phyloP scores from a whole-genome alignment of 2,329 filamentous ascomycete species.

The Cordyceps tenuipes region DNA sequence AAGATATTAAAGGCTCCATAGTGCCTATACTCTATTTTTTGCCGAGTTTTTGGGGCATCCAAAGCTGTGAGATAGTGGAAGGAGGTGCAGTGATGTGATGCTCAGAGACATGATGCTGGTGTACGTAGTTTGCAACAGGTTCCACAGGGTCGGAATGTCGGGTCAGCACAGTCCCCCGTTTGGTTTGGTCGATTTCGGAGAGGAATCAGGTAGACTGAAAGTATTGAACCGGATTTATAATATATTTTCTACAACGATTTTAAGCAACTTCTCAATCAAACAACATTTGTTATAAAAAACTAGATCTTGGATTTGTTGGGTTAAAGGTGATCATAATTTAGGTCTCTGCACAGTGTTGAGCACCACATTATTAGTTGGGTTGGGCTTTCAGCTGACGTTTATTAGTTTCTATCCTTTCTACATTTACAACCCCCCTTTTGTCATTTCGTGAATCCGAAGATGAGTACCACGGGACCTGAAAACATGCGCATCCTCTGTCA shows the following conservation, averaged over 20 bases:
- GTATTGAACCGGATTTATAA: background rate
- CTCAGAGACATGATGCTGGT: background rate
- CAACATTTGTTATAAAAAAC: background rate
- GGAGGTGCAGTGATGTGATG: background rate
- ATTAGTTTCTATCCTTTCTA: no score
- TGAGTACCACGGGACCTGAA: background rate
- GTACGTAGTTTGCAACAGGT: background rate
- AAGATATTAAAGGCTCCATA: constrained; percentile 7
- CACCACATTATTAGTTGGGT: background rate
- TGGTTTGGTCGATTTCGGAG: background rate
- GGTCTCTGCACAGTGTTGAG: background rate
- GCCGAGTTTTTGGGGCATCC: background rate
- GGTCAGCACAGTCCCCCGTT: background rate
- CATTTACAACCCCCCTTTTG: no score
- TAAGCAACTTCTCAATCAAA: background rate
- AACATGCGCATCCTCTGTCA: constrained; percentile 25
- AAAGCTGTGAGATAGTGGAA: background rate
- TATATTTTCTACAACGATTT: no score
- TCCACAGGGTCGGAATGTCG: constrained; percentile 4
- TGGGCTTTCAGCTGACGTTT: background rate
- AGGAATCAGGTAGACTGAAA: background rate
- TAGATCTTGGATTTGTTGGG: no score
- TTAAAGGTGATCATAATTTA: no score
- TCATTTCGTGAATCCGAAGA: background rate
- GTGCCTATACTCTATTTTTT: background rate